Evolutionary conservation across 2,329 filamentous ascomycete species (phyloP).

Genomic region (Cercospora sp.): DNA sequence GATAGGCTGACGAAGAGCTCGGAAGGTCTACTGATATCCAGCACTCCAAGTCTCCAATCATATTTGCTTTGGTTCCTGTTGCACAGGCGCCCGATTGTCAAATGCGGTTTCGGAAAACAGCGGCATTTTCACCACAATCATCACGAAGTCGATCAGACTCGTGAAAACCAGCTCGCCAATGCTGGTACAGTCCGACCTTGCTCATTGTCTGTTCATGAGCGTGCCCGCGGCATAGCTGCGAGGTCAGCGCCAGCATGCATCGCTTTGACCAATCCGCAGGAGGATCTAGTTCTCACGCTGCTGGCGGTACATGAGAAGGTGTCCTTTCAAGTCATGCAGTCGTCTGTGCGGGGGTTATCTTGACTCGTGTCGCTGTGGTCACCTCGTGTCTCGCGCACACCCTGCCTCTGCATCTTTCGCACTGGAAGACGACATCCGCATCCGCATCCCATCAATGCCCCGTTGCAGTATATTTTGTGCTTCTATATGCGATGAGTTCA

Average conservation of each 20-base stretch:
- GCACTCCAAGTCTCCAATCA: no score
- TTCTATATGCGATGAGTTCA: not conserved
- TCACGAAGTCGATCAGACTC: no score
- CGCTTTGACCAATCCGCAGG: not conserved
- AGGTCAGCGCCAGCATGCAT: not conserved
- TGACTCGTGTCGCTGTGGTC: not conserved
- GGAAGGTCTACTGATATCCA: constrained; percentile 3
- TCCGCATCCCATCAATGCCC: no score
- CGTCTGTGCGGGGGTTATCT: not conserved
- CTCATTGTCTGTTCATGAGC: no score
- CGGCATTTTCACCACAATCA: no score
- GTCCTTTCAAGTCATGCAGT: not conserved
- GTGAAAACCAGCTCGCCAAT: no score
- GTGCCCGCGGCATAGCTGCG: not conserved
- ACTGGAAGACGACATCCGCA: not conserved
- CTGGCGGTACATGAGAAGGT: not conserved
- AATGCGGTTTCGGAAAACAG: no score
- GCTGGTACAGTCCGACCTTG: no score
- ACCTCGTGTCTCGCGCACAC: not conserved
- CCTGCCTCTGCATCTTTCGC: not conserved
- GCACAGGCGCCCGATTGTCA: no score
- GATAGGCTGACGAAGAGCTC: constrained; percentile 17
- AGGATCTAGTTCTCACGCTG: not conserved
- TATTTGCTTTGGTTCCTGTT: no score
- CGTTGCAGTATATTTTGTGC: no score